Conservation (phyloP, 2,329 filamentous ascomycete genomes). For the Colletotrichum lupini region DNA sequence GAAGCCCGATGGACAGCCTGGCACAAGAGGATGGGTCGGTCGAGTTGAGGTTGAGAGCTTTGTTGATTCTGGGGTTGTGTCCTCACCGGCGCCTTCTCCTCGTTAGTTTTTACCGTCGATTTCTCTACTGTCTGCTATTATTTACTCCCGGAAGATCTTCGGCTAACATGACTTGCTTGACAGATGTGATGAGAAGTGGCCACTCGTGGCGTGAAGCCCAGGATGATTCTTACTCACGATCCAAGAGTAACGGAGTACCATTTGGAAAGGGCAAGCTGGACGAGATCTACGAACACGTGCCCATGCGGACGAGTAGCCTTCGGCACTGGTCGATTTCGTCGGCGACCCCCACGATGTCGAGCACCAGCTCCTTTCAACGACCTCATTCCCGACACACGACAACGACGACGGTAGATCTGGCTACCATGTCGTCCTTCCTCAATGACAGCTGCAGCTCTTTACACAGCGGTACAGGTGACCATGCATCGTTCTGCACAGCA, state of each 20-base stretch:
- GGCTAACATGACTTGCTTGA: neutral
- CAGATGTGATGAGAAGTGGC: slow-evolving; percentile 35
- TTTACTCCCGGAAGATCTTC: neutral
- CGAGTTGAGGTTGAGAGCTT: slow-evolving; percentile 34
- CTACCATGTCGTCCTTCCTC: slow-evolving; percentile 34
- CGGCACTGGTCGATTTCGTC: slow-evolving; percentile 56
- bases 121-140: slow-evolving; percentile 14
- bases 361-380: slow-evolving; percentile 51
- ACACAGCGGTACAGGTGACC: slow-evolving; percentile 32
- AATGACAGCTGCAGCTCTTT: slow-evolving; percentile 32
- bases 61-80: slow-evolving; percentile 28
- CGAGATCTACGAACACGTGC: slow-evolving; percentile 50
- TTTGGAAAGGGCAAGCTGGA: slow-evolving; percentile 42
- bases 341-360: slow-evolving; percentile 52
- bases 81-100: slow-evolving; percentile 38
- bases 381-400: slow-evolving; percentile 57
- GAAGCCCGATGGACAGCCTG: neutral
- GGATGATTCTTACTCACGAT: slow-evolving; percentile 36
- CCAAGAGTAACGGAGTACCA: slow-evolving; percentile 40
- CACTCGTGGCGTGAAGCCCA: slow-evolving; percentile 26
- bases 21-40: slow-evolving; percentile 27
- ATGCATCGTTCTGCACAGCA: slow-evolving; percentile 30
- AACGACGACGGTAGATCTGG: slow-evolving; percentile 56
- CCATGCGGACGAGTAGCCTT: slow-evolving; percentile 49
- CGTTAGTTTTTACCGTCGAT: slow-evolving; percentile 40